Evolutionary conservation across 1,284 basidiomycete species (phyloP).

Genomic region (Cutaneotrichosporon dermatis): DNA sequence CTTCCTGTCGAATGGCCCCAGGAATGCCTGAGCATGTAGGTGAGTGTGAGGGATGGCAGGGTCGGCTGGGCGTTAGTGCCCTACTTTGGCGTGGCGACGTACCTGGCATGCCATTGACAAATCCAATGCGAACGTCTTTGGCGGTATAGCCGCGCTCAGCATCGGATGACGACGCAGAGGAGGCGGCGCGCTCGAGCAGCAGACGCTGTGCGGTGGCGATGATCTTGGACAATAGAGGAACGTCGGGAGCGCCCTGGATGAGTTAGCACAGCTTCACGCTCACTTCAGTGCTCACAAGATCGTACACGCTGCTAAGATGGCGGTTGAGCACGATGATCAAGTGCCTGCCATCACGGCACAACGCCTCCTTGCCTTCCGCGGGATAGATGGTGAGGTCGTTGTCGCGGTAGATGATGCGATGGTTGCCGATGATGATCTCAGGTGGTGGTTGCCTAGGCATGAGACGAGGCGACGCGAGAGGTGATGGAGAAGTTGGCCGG

Average conservation of each 20-base stretch:
- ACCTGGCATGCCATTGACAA: slow-evolving; percentile 34
- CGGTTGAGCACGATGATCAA: slow-evolving; percentile 40
- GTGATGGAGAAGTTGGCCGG: background rate
- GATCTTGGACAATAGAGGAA: slow-evolving; percentile 42
- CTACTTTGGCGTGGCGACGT: slow-evolving; percentile 12
- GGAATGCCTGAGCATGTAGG: slow-evolving; percentile 45
- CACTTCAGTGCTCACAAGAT: slow-evolving; percentile 34
- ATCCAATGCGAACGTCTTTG: slow-evolving; percentile 35
- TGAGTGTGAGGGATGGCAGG: slow-evolving; percentile 42
- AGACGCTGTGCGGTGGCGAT: slow-evolving; percentile 28
- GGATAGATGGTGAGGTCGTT: slow-evolving; percentile 35
- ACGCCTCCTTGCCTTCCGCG: slow-evolving; percentile 38
- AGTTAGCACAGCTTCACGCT: background rate
- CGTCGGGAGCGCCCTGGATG: slow-evolving; percentile 38
- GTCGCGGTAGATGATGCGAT: slow-evolving; percentile 38
- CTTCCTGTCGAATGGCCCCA: slow-evolving; percentile 36
- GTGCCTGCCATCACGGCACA: slow-evolving; percentile 39
- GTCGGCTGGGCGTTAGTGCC: slow-evolving; percentile 30
- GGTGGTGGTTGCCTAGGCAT: slow-evolving; percentile 6
- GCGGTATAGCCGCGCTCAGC: slow-evolving; percentile 10
- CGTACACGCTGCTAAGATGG: slow-evolving; percentile 44
- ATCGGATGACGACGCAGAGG: background rate
- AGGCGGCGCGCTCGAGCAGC: slow-evolving; percentile 13
- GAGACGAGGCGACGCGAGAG: background rate
- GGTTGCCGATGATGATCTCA: slow-evolving; percentile 22